Conservation (phyloP, 495 filamentous ascomycete species). For the Neurospora sp. region DNA sequence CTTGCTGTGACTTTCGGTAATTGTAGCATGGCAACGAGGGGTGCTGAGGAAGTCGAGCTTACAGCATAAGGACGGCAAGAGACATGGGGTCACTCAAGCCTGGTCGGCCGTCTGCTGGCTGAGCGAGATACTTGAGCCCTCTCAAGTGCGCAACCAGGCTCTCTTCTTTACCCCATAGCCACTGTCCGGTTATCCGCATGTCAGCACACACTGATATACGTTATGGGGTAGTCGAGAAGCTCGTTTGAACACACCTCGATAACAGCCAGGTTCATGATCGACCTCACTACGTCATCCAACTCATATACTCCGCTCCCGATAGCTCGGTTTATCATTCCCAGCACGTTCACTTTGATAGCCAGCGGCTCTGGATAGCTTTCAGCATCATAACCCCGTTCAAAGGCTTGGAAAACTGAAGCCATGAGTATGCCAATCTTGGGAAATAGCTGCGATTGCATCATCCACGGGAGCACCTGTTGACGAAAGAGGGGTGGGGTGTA, state of each 20-base stretch:
- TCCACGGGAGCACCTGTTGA: constrained; percentile 15
- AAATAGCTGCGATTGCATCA: constrained; percentile 19
- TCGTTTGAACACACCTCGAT: constrained; percentile 9
- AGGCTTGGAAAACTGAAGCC: constrained; percentile 13
- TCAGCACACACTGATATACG: neutral
- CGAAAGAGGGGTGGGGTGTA: constrained; percentile 7
- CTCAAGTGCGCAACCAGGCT: constrained; percentile 17
- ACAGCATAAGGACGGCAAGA: constrained; percentile 4
- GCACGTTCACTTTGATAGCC: constrained; percentile 7
- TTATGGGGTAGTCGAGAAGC: neutral
- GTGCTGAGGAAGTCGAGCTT: neutral
- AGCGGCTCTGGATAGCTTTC: constrained; percentile 8
- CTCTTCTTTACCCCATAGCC: constrained; percentile 15
- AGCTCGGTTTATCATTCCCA: constrained; percentile 14
- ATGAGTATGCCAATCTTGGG: constrained; percentile 19
- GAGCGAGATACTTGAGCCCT: constrained; percentile 12
- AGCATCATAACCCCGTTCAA: constrained; percentile 1
- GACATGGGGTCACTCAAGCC: constrained; percentile 8
- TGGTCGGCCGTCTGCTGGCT: constrained; percentile 5
- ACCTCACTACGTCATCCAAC: constrained; percentile 11
- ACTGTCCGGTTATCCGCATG: constrained; percentile 6
- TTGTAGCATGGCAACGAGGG: neutral
- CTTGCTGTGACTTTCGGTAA: neutral
- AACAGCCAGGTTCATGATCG: constrained; percentile 15
- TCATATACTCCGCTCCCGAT: constrained; percentile 6